Evolutionary conservation across 768 basidiomycete genomes (phyloP), one percentile per base, ranked within the genome.

Genomic region (Tricholoma sp.): DNA sequence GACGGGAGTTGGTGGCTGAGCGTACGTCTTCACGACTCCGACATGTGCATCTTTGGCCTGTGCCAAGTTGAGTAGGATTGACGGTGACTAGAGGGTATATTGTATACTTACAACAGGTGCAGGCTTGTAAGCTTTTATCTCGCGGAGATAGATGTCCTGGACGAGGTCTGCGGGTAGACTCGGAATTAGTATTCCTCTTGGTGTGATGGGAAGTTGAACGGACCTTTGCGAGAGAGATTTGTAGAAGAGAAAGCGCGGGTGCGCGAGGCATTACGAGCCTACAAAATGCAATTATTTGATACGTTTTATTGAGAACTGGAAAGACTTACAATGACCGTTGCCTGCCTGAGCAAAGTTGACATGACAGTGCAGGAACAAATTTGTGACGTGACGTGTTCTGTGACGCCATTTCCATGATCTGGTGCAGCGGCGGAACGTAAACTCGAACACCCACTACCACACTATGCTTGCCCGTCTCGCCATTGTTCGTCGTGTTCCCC

Each of bases 1-100:
- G 57, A 84, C 78, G 52, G 96, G 97, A 22, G 83, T 67, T 14
- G 86, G 71, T 0, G 96, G 96, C 22, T 84, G 71, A 31, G 84
- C 70, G 81, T 88, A 96, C 52, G 82, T 68, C 76, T 96, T 97
- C 59, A 98, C 94, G 57, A 72, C 77, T 56, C 91, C 91, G 64
- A 93, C 84, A 71, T 94, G 91, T 54, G 94, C 94, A 71, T 97
- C 91, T 72, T 91, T 86, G 60, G 88, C 83, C 95, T 98, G 32
- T 50, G 39, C 35, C 45, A 18, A 45, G 49, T 14, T 45, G n/a
- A 18, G 21, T 19, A 31, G 27, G 47, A n/a, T 46, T 35, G 3
- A 4, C n/a, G 5, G 27, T 10, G 24, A 52, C 14, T 39, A 59
- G 46, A 32, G 21, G n/a, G 80, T 29, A 29, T 31, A 8, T 27